Evolutionary conservation across 176 grass and related monocot genomes (phyloP).

Genomic region (Miscanthus lutarioriparius): DNA sequence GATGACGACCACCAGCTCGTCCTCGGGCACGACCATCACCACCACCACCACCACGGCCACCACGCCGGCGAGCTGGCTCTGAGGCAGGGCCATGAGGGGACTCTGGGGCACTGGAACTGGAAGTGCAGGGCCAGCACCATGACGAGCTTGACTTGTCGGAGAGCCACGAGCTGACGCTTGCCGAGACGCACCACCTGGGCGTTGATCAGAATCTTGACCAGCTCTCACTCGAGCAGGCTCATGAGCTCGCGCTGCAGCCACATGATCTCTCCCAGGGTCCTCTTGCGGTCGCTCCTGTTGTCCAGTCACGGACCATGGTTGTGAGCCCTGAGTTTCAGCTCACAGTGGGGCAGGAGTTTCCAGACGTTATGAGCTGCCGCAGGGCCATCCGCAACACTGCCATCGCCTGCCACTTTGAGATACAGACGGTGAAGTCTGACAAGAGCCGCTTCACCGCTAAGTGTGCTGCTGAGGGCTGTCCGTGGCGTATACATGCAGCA

Average conservation of each 20-base stretch:
- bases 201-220: slow-evolving; percentile 65
- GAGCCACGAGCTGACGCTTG: slow-evolving; percentile 68
- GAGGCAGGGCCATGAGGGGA: slow-evolving; percentile 62
- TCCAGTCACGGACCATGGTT: slow-evolving; percentile 65
- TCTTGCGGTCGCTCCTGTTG: slow-evolving; percentile 57
- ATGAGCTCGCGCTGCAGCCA: slow-evolving; percentile 69
- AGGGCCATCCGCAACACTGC: slow-evolving; percentile 87
- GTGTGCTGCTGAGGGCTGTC: slow-evolving; percentile 77
- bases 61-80: slow-evolving; percentile 69
- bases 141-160: slow-evolving; percentile 61
- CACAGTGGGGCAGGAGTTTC: slow-evolving; percentile 74
- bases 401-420: slow-evolving; percentile 95
- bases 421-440: slow-evolving; percentile 95
- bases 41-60: slow-evolving; percentile 47
- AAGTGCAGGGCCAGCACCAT: slow-evolving; percentile 64
- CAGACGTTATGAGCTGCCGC: slow-evolving; percentile 89
- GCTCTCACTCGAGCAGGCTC: slow-evolving; percentile 72
- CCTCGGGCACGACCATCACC: slow-evolving; percentile 58
- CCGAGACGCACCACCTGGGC: slow-evolving; percentile 65
- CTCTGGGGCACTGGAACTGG: slow-evolving; percentile 39
- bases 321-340: slow-evolving; percentile 74
- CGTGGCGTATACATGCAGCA: slow-evolving; percentile 90
- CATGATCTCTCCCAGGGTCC: slow-evolving; percentile 63
- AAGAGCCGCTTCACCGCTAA: slow-evolving; percentile 88
- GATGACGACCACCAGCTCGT: slow-evolving; percentile 61